Base-by-base conservation (phyloP, 352 stramenopile genomes). In the Pythium plurisporium region DNA sequence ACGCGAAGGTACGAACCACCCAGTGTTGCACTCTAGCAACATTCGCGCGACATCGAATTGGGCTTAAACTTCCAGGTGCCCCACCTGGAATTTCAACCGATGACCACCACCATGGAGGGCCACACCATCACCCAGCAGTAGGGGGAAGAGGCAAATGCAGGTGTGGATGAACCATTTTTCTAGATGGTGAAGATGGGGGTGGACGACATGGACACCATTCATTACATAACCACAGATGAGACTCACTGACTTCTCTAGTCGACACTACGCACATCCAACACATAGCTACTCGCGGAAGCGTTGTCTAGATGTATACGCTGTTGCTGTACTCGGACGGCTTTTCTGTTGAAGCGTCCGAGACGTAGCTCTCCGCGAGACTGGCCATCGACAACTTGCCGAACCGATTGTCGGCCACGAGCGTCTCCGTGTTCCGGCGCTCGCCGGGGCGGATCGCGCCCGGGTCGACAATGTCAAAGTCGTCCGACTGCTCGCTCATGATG, bases 381-480 rank as follows among this genome's bases (percentile, higher is more conserved):
- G 45, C 54, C 3, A 23, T 79, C n/a, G 81, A 91, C 50, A 89
- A 82, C 56, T 85, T 72, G 9, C 64, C 67, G 48, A 88, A 91
- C 25, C 69, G 77, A 41, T 67, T 64, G 40, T 84, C 77, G 8
- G 71, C 57, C 11, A 86, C 76, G 15, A 89, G 33, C 62, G 76
- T 74, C 68, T 91, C 81, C 6, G 79, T 91, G 60, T 79, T 82
- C 43, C 81, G 76, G n/a, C 67, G 65, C 37, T 87, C 78, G 25
- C 69, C 73, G 7, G 82, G 76, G 3, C 48, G 67, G 49, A 91
- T 72, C 36, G 70, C 81, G 23, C 67, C 69, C 2, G 76, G 75
- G 54, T 83, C 76, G 0, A 91, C 79, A 29, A 91, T 91, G 44
- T 91, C 81, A 44, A 83, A 91, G 57, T 91, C 78, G 53, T 85